Percentiles rank a stretch among this genome's conserved stretches.
phyloP scores from a whole-genome alignment of 2,329 filamentous ascomycete genomes.

The Pleoardoris graminearum region DNA sequence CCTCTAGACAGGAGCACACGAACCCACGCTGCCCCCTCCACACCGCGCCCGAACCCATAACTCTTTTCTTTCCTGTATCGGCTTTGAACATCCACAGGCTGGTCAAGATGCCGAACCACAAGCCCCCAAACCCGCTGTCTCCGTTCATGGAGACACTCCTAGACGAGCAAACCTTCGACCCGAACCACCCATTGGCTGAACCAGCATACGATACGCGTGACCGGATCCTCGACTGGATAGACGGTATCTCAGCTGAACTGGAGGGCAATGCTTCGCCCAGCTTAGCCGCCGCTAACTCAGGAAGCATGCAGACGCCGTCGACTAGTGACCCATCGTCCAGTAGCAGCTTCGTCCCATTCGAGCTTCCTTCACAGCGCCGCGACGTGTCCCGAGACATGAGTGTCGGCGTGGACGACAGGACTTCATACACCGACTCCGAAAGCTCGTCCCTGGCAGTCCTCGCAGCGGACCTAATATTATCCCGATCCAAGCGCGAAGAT shows the following conservation, averaged over 20 bases:
- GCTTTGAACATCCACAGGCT: neutral
- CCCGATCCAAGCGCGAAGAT: too few species aligned
- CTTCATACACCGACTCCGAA: too few species aligned
- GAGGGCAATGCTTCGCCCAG: neutral
- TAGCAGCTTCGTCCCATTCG: too few species aligned
- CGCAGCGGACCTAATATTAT: too few species aligned
- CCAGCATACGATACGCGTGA: neutral
- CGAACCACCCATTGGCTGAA: neutral
- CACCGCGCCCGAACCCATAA: neutral
- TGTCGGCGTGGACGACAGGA: too few species aligned
- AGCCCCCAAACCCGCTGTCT: neutral
- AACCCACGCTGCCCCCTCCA: neutral
- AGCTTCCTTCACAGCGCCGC: too few species aligned
- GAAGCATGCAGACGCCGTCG: too few species aligned
- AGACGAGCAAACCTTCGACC: neutral
- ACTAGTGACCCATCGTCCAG: too few species aligned
- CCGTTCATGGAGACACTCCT: neutral
- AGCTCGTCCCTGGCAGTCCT: too few species aligned
- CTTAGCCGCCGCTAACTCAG: neutral
- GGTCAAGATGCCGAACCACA: neutral
- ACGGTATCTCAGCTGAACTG: neutral
- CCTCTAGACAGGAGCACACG: neutral
- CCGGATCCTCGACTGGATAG: neutral
- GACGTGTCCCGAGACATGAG: too few species aligned
- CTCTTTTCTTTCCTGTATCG: neutral